Conservation (phyloP, 768 basidiomycete species). For the Dacryopinax primogenitus region DNA sequence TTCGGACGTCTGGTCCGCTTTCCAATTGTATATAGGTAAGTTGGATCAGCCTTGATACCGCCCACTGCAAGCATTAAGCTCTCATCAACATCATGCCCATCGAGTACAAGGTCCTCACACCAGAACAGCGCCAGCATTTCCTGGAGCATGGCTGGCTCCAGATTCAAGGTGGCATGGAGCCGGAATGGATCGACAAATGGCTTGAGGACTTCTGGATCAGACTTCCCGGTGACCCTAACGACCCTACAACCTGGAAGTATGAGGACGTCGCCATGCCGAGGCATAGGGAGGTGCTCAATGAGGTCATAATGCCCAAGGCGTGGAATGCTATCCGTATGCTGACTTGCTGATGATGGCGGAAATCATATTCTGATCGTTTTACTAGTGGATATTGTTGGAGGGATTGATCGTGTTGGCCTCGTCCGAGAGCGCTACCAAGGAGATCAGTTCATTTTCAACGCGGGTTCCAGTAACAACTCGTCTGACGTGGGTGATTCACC, state of each 20-base stretch:
- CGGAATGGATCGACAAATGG: not conserved
- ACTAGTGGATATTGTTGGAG: conserved; percentile 9
- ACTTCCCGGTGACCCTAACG: not conserved
- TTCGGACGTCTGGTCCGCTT: no score
- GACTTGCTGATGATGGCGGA: not conserved
- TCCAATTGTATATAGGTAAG: no score
- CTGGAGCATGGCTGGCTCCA: not conserved
- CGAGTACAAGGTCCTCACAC: not conserved
- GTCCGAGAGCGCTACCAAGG: conserved; percentile 10
- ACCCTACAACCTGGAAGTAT: not conserved
- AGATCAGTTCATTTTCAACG: conserved; percentile 11
- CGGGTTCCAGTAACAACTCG: not conserved
- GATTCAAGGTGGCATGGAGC: not conserved
- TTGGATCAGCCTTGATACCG: no score
- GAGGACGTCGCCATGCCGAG: conserved; percentile 1
- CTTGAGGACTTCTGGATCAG: not conserved
- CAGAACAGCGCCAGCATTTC: not conserved
- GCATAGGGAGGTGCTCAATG: not conserved
- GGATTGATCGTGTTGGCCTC: not conserved
- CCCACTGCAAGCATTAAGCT: no score
- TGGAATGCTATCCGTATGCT: not conserved
- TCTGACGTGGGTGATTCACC: not conserved
- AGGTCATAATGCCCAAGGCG: not conserved
- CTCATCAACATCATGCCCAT: not conserved
- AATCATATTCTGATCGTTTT: not conserved